Evolutionary conservation across 1,284 basidiomycete species (phyloP).

Genomic region (Ganoderma meredithae): DNA sequence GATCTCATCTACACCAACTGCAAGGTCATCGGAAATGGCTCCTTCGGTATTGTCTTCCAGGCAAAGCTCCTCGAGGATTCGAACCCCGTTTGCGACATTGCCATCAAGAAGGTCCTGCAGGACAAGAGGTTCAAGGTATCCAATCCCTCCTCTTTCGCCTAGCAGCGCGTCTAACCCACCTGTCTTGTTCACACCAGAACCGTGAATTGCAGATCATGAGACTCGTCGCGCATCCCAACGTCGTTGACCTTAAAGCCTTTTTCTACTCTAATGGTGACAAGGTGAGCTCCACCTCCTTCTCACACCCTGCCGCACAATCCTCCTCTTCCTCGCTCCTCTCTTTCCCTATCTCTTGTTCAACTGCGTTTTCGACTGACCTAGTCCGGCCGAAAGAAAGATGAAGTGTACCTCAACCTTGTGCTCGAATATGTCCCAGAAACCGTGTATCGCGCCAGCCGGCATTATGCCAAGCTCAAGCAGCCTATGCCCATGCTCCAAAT

Average conservation of each 20-base stretch:
- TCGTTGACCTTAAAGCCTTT: constrained; percentile 97
- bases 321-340: constrained; percentile 11
- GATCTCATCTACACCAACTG: constrained; percentile 96
- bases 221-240: constrained; percentile 96
- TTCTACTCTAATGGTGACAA: constrained; percentile 99
- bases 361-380: constrained; percentile 19
- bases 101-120: constrained; percentile 99
- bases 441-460: constrained; percentile 97
- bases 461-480: constrained; percentile 99
- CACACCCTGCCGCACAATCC: constrained; percentile 8
- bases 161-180: constrained; percentile 4
- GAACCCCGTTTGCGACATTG: constrained; percentile 85
- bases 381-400: constrained; percentile 82
- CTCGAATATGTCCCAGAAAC: constrained; percentile 99
- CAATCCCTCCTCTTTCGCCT: constrained; percentile 19
- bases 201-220: constrained; percentile 99
- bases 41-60: constrained; percentile 98
- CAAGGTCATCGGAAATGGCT: constrained; percentile 99
- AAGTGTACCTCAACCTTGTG: constrained; percentile 99
- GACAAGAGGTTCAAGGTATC: constrained; percentile 99
- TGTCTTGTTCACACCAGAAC: constrained; percentile 65
- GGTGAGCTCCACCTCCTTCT: constrained; percentile 55
- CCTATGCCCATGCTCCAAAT: constrained; percentile 99
- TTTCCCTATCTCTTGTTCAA: constrained; percentile 6
- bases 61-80: constrained; percentile 73